A percentile compares a stretch with the other conserved stretches of the same genome.
These are phyloP conservation scores for Elongisporangium senticosum DNA, from an alignment of 352 stramenopile species.

Conservation along the genomic window DNA sequence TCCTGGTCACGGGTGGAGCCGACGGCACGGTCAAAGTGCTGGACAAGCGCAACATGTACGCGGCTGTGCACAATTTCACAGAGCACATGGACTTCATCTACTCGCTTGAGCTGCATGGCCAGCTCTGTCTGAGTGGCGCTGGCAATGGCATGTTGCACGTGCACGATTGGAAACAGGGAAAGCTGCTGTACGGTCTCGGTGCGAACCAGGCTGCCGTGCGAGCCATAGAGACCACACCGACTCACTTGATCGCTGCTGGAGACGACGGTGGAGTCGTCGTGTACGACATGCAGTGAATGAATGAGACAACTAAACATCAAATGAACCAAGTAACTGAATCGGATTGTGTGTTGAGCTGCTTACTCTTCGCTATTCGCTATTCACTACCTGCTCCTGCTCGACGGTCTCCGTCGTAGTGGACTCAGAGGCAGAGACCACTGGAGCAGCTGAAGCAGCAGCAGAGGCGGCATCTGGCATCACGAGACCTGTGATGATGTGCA, in stretches of 20 bases:
- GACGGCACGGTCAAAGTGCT: conserved; percentile 77
- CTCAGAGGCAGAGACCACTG: neutral
- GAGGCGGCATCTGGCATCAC: conserved; percentile 4
- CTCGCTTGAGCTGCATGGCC: conserved; percentile 50
- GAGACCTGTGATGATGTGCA: conserved; percentile 30
- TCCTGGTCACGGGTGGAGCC: conserved; percentile 63
- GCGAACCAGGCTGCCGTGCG: conserved; percentile 78
- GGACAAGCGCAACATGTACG: conserved; percentile 53
- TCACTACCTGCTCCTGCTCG: neutral
- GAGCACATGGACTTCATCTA: conserved; percentile 89
- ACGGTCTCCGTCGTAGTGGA: neutral
- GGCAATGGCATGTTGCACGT: conserved; percentile 85
- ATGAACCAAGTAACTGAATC: neutral
- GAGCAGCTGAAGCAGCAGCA: too few relatives aligned
- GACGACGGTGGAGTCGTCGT: conserved; percentile 81
- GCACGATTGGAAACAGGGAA: conserved; percentile 67
- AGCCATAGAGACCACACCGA: conserved; percentile 46
- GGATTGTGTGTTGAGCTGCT: neutral
- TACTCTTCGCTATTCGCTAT: neutral
- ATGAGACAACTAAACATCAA: conserved; percentile 1
- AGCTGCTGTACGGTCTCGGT: conserved; percentile 75
- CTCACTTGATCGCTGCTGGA: conserved; percentile 59
- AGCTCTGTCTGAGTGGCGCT: conserved; percentile 77
- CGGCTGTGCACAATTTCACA: conserved; percentile 42
- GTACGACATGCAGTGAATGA: conserved; percentile 53